Base-by-base conservation (phyloP, 2,329 filamentous ascomycete genomes). In the Berkeleyomyces basicola region DNA sequence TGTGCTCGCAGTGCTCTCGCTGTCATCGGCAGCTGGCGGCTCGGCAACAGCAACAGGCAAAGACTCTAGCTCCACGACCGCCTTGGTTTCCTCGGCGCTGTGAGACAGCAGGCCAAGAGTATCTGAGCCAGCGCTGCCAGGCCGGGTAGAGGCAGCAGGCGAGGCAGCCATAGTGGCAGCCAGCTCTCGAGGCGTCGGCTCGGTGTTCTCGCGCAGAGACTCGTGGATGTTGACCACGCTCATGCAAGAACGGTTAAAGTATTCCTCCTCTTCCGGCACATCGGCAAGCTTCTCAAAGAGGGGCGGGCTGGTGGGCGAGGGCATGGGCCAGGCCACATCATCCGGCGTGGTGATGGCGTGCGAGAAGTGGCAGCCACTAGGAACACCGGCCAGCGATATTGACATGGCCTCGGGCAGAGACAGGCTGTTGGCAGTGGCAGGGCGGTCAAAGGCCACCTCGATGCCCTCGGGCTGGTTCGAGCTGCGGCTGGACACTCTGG, bases 231-330 rank as follows among this genome's bases (percentile, higher is more conserved):
- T 80, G 14, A 73, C 68, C 23, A 78, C 66, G 69, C 76, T 82
- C 49, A 72, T 70, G 33, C 73, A 75, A 36, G 76, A 76, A 60
- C 70, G 73, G 59, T 69, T 71, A 55, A 71, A 70, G 63, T 76
- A 75, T 66, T 85, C 82, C 42, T 85, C 82, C 67, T 85, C 82
- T 68, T 85, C 82, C 0, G 82, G 80, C 3, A 85, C 82, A 67
- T 84, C 79, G 4, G 82, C 76, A 16, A 86, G 72, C 10, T 69
- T 72, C 61, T 78, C 77, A 64, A 73, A 77, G 7, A 72, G 65
- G 37, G 67, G 65, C 62, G 70, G 70, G n/a, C 69, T 67, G 6
- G 69, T 68, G 3, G 72, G 70, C 33, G 72, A 70, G 1, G 74
- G 71, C 59, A 82, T 68, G 1, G 76, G 76, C 76, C 76, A 78